Evolutionary conservation across 176 grass and related monocot genomes (phyloP).

Genomic region (Lolium perenne): DNA sequence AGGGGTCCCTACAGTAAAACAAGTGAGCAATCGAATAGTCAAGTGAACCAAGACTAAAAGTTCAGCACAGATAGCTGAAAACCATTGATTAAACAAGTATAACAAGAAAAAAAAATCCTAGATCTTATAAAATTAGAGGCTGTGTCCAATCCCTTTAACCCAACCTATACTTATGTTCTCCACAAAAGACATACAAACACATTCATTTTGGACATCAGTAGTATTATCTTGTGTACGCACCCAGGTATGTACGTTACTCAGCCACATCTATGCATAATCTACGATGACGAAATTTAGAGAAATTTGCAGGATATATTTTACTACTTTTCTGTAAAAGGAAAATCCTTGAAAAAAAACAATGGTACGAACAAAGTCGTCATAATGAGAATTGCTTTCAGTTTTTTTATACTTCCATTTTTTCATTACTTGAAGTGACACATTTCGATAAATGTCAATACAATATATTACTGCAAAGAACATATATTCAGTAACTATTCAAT

Average conservation of each 20-base stretch:
- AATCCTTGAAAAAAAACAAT: not conserved
- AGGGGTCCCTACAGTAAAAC: conserved; percentile 13
- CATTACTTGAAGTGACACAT: not conserved
- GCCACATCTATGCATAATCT: not conserved
- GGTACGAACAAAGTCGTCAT: too few species aligned
- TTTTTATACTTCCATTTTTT: too few species aligned
- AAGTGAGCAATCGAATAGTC: not conserved
- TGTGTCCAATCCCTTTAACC: not conserved
- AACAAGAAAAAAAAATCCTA: not conserved
- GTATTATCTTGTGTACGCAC: not conserved
- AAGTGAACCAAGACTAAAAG: not conserved
- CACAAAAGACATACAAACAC: not conserved
- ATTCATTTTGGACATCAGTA: not conserved
- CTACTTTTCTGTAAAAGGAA: too few species aligned
- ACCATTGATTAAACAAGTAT: not conserved
- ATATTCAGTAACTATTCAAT: too few species aligned
- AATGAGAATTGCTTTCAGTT: too few species aligned
- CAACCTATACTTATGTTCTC: conserved; percentile 12
- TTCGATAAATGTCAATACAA: not conserved
- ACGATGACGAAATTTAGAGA: not conserved
- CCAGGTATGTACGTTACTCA: not conserved
- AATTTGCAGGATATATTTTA: not conserved
- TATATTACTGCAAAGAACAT: not conserved
- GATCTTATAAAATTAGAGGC: not conserved
- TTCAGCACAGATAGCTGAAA: conserved; percentile 2